A percentile compares a stretch with the other conserved stretches of the same genome.
Evolutionary conservation across 306 rosid genomes (phyloP).

Genomic region (Ceratonia siliqua): DNA sequence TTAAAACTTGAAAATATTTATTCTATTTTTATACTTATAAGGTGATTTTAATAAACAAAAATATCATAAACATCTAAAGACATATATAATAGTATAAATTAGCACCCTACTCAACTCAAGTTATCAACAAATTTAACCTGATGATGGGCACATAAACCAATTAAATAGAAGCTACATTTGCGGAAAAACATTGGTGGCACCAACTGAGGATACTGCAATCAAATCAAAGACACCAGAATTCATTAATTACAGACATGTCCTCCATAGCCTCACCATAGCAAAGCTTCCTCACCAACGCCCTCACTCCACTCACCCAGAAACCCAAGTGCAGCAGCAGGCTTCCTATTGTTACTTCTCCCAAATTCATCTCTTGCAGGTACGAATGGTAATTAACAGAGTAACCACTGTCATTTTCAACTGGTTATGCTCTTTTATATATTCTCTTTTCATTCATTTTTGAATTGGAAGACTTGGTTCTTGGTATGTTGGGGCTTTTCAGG

Average conservation of each 20-base stretch:
- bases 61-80: too few species aligned
- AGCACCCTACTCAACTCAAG: too few species aligned
- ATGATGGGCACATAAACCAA: too few species aligned
- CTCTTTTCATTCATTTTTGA: background rate
- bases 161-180: too few species aligned
- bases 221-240: background rate
- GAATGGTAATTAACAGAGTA: background rate
- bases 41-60: too few species aligned
- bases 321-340: constrained; percentile 27
- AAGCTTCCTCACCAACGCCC: constrained; percentile 42
- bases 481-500: too few species aligned
- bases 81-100: too few species aligned
- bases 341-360: background rate
- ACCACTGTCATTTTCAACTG: background rate
- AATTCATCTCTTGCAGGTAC: constrained; percentile 42
- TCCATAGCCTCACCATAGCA: constrained; percentile 45
- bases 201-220: background rate
- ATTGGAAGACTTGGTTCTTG: background rate
- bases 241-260: background rate
- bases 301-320: constrained; percentile 31
- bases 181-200: too few species aligned
- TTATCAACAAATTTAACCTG: too few species aligned
- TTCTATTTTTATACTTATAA: too few species aligned
- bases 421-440: background rate
- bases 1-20: too few species aligned